Conservation (phyloP, 2,329 filamentous ascomycete species). For the Aulographum hederae region DNA sequence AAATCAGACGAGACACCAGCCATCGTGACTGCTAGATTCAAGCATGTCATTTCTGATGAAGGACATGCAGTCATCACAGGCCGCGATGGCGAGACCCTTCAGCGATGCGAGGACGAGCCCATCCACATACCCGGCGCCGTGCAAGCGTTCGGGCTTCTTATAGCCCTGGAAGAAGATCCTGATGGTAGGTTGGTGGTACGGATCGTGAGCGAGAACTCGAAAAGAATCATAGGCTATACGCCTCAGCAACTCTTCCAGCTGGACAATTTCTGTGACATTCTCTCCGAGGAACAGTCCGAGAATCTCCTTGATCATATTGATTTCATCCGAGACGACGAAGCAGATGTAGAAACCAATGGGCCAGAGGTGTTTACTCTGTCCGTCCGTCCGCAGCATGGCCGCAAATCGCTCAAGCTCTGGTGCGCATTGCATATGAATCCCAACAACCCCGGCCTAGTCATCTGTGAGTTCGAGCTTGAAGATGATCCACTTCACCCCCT, state of each 20-base stretch:
- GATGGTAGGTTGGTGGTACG: conserved; percentile 52
- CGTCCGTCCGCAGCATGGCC: conserved; percentile 37
- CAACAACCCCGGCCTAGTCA: conserved; percentile 48
- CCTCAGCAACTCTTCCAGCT: conserved; percentile 60
- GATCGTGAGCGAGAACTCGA: conserved; percentile 67
- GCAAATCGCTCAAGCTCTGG: conserved; percentile 52
- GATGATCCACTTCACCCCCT: conserved; percentile 54
- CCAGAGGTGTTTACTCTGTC: conserved; percentile 75
- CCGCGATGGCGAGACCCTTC: conserved; percentile 23
- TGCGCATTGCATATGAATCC: conserved; percentile 68
- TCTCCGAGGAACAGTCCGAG: conserved; percentile 68
- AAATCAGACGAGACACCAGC: no score
- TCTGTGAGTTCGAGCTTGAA: conserved; percentile 80
- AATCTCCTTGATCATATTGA: conserved; percentile 74
- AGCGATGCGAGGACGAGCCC: conserved; percentile 78
- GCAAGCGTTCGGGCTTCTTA: conserved; percentile 60
- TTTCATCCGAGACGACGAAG: conserved; percentile 69
- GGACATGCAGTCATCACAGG: conserved; percentile 6
- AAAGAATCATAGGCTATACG: conserved; percentile 54
- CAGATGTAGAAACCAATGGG: conserved; percentile 55
- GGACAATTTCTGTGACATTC: conserved; percentile 62
- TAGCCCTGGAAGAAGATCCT: conserved; percentile 53
- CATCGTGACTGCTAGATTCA: conserved; percentile 58
- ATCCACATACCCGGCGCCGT: conserved; percentile 74
- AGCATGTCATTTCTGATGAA: conserved; percentile 34